These are phyloP conservation scores for Pythium sukuiense DNA, from an alignment of 352 stramenopile species.

Conservation along the genomic window DNA sequence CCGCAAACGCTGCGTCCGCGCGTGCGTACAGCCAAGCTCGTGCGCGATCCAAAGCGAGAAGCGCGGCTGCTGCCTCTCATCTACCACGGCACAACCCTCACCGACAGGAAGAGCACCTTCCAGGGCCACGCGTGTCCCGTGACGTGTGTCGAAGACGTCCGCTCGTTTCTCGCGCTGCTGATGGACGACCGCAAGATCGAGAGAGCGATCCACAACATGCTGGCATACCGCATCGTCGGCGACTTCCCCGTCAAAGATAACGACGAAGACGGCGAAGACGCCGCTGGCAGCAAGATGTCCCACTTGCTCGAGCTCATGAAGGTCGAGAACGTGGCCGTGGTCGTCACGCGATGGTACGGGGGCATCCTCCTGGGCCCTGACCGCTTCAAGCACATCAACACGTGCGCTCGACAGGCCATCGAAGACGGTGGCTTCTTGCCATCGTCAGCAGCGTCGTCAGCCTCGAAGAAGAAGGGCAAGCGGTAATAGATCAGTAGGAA, in stretches of 20 bases:
- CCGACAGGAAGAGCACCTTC: slow-evolving; percentile 87
- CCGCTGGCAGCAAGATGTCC: slow-evolving; percentile 78
- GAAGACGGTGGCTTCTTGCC: slow-evolving; percentile 69
- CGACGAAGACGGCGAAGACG: slow-evolving; percentile 85
- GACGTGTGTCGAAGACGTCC: slow-evolving; percentile 69
- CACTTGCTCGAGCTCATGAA: slow-evolving; percentile 80
- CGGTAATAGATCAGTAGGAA: slow-evolving; percentile 25
- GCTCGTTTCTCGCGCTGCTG: slow-evolving; percentile 74
- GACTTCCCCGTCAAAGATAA: slow-evolving; percentile 81
- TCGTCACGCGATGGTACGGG: slow-evolving; percentile 86
- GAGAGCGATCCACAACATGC: slow-evolving; percentile 87
- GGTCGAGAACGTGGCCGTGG: slow-evolving; percentile 77
- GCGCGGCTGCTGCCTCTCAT: slow-evolving; percentile 53
- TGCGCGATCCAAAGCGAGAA: slow-evolving; percentile 62
- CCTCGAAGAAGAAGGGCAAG: slow-evolving; percentile 53
- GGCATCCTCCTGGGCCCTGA: slow-evolving; percentile 84
- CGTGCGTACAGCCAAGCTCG: slow-evolving; percentile 56
- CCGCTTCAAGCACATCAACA: slow-evolving; percentile 87
- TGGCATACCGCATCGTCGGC: slow-evolving; percentile 81
- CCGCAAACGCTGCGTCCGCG: slow-evolving; percentile 61
- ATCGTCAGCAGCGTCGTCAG: slow-evolving; percentile 25
- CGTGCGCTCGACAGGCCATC: slow-evolving; percentile 63
- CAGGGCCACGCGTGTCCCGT: slow-evolving; percentile 65
- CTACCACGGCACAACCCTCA: slow-evolving; percentile 64
- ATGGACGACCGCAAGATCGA: slow-evolving; percentile 84